Evolutionary conservation across 1,284 basidiomycete species (phyloP), one percentile per base, ranked within the genome.

Genomic region (Sanghuangporus baumii): DNA sequence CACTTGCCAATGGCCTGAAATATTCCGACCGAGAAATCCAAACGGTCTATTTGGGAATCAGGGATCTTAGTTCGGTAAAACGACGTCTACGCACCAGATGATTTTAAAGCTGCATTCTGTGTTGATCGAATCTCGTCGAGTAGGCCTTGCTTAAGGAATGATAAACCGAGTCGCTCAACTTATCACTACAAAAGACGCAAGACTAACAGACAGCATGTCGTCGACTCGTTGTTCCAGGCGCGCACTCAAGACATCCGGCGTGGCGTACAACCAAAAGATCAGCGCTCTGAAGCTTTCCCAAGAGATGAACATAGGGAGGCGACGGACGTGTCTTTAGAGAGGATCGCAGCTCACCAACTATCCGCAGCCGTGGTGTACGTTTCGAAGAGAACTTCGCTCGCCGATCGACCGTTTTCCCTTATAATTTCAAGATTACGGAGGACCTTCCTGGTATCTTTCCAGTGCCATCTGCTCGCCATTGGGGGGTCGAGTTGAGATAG

Each of bases 391-490:
- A 93, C 83, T 43, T 89, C 86, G 66, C 91, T 94, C 0, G 89
- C 81, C 34, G 76, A 79, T 41, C 78, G 78, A 1, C 88, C 86
- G 1, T 83, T 85, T 65, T 93, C 88, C 74, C 86, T 87, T 66
- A 95, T 87, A 37, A 98, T 87, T 52, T 85, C 81, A 1, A 99
- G 74, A 65, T 85, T 91, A 31, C 96, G 82, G 23, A 92, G 74
- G 1, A 98, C 89, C 73, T 98, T 99, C 18, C 97, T 81, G 0
- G 91, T 88, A 70, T 99, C 97, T 65, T 82, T 84, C 93, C 94
- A 97, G 73, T 99, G 97, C 96, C 97, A 99, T 65, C 95, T 79
- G 14, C 78, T 78, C 0, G 93, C 93, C 63, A 95, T 87, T 0
- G 73, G 70, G 0, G 87, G 87, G 71, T 99, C 97, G 6, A 99